Evolutionary conservation across 202 grass and related monocot genomes (phyloP).

Genomic region (Zizania palustris): DNA sequence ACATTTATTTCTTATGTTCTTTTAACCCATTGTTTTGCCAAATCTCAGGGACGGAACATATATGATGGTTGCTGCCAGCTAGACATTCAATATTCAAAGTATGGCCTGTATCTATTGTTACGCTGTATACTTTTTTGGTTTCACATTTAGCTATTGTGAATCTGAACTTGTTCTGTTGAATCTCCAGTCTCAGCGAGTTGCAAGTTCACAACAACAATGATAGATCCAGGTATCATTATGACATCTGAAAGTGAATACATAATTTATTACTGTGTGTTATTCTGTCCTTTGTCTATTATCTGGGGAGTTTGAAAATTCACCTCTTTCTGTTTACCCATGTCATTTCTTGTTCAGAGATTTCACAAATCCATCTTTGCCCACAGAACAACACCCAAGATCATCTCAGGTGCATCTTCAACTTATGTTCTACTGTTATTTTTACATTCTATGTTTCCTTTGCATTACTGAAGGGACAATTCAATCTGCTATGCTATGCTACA

Average conservation of each 20-base stretch:
- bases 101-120: slow-evolving; percentile 18
- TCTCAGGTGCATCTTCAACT: slow-evolving; percentile 56
- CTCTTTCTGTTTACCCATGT: slow-evolving; percentile 19
- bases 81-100: slow-evolving; percentile 92
- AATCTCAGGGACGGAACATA: slow-evolving; percentile 80
- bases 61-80: slow-evolving; percentile 93
- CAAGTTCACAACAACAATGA: slow-evolving; percentile 91
- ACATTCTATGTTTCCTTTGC: neutral
- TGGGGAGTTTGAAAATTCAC: slow-evolving; percentile 22
- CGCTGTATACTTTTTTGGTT: slow-evolving; percentile 2
- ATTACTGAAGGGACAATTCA: neutral
- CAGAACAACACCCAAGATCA: slow-evolving; percentile 64
- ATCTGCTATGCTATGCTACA: neutral
- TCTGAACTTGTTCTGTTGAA: slow-evolving; percentile 38
- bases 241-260: slow-evolving; percentile 19
- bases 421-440: slow-evolving; percentile 18
- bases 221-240: slow-evolving; percentile 63
- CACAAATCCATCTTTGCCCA: slow-evolving; percentile 76
- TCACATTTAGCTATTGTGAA: slow-evolving; percentile 15
- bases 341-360: slow-evolving; percentile 66
- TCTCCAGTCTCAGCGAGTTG: slow-evolving; percentile 73
- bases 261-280: slow-evolving; percentile 2
- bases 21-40: neutral
- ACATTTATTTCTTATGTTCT: neutral
- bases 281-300: slow-evolving; percentile 9